phyloP scores from a whole-genome alignment of 192 early-diverging fungal genomes.

The Chytriomyces sp. region DNA sequence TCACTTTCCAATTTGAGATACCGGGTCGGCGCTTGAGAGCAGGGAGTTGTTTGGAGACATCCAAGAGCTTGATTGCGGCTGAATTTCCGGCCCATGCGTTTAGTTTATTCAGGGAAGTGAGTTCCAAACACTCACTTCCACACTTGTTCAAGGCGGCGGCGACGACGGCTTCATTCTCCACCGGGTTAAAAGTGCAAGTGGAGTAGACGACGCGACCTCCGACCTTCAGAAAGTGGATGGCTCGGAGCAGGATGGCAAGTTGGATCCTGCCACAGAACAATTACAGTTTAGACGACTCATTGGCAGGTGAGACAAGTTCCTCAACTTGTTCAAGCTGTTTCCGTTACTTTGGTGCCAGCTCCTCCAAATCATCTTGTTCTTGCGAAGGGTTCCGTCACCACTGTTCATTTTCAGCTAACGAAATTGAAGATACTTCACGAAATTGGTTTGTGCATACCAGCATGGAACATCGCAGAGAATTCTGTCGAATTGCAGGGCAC shows the following conservation, averaged over 20 bases:
- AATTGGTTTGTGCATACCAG: conserved; percentile 5
- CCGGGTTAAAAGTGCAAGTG: conserved; percentile 97
- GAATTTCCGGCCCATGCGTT: background rate
- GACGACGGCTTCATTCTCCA: conserved; percentile 97
- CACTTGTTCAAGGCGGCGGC: conserved; percentile 72
- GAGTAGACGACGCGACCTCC: conserved; percentile 96
- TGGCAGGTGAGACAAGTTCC: background rate
- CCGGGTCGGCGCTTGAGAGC: conserved; percentile 81
- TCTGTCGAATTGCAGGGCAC: conserved; percentile 87
- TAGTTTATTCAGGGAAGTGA: background rate
- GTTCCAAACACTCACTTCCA: conserved; percentile 42
- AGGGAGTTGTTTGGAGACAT: conserved; percentile 82
- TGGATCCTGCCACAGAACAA: conserved; percentile 56
- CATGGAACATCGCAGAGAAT: conserved; percentile 98
- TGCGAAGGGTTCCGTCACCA: conserved; percentile 96
- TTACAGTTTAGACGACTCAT: background rate
- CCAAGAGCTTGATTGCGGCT: conserved; percentile 80
- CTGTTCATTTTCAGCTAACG: conserved; percentile 36
- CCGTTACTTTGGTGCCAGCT: conserved; percentile 78
- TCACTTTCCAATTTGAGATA: conserved; percentile 84
- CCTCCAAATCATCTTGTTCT: conserved; percentile 91
- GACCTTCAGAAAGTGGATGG: conserved; percentile 81
- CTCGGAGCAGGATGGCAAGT: conserved; percentile 85
- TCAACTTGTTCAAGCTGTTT: conserved; percentile 74
- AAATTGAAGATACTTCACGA: background rate